Conservation (phyloP, 179 eudicot genomes). For the Drosera spatulata region DNA sequence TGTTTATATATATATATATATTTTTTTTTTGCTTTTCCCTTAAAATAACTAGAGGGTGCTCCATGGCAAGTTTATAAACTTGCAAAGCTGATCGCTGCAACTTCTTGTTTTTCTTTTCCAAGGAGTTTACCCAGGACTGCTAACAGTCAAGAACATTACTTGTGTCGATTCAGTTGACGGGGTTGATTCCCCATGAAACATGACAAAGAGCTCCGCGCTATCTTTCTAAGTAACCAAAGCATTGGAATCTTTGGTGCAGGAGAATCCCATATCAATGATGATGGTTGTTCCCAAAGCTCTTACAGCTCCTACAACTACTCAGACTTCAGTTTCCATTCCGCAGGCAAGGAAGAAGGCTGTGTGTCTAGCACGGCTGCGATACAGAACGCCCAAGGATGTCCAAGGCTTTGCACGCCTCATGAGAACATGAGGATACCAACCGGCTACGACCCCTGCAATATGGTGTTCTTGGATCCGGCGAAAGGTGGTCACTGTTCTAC, state of each 20-base stretch:
- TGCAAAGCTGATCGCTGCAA: too few relatives aligned
- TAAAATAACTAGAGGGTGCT: too few relatives aligned
- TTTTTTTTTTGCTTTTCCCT: too few relatives aligned
- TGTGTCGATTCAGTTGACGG: too few relatives aligned
- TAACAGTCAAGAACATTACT: too few relatives aligned
- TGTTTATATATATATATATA: too few relatives aligned
- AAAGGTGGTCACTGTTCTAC: conserved; percentile 13
- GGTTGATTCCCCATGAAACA: too few relatives aligned
- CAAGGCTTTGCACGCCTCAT: conserved; percentile 34
- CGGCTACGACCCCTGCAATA: conserved; percentile 1
- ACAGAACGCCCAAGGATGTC: conserved; percentile 13
- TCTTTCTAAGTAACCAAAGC: too few relatives aligned
- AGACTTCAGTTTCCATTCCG: conserved; percentile 18
- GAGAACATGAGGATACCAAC: conserved; percentile 10
- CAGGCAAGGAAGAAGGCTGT: conserved; percentile 18
- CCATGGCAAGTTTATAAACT: too few relatives aligned
- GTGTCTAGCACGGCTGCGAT: conserved; percentile 4
- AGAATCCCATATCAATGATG: conserved; percentile 19
- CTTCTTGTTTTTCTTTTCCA: too few relatives aligned
- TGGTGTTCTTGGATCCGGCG: conserved; percentile 1
- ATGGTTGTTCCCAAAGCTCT: conserved; percentile 64
- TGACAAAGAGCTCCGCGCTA: too few relatives aligned
- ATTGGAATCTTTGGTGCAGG: neutral
- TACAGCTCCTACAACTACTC: conserved; percentile 36
- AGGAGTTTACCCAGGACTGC: too few relatives aligned